Evolutionary conservation across 2,329 filamentous ascomycete species (phyloP).

Genomic region (Penicillium janthinellum): DNA sequence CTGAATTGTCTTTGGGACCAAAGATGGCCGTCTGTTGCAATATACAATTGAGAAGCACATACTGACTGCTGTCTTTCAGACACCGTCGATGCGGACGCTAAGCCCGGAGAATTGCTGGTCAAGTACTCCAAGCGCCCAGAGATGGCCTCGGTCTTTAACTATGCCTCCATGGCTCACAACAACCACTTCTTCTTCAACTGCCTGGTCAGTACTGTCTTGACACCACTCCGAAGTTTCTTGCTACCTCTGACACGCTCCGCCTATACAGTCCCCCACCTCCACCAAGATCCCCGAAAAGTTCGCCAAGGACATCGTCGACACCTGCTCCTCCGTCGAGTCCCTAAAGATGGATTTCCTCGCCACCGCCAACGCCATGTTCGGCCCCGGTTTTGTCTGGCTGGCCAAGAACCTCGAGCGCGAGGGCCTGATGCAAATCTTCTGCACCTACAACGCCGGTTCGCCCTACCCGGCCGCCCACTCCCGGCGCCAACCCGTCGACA

Average conservation of each 20-base stretch:
- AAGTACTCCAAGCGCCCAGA: constrained; percentile 76
- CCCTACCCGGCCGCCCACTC: constrained; percentile 85
- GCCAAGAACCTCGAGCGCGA: constrained; percentile 60
- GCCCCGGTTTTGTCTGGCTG: constrained; percentile 95
- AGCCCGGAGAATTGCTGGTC: constrained; percentile 69
- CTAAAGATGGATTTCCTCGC: constrained; percentile 77
- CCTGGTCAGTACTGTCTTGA: constrained; percentile 38
- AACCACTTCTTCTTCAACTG: constrained; percentile 63
- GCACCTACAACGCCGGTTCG: constrained; percentile 88
- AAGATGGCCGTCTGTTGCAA: not conserved
- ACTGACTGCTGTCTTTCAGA: constrained; percentile 48
- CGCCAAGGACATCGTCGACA: constrained; percentile 61
- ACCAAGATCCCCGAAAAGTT: constrained; percentile 61
- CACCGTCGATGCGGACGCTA: constrained; percentile 63
- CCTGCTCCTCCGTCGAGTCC: constrained; percentile 81
- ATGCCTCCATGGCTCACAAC: constrained; percentile 95
- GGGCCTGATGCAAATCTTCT: constrained; percentile 66
- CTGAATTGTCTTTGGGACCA: constrained; percentile 3
- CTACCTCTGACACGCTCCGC: constrained; percentile 15
- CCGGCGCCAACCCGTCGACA: constrained; percentile 62
- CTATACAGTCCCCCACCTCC: constrained; percentile 41
- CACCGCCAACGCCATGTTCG: constrained; percentile 89
- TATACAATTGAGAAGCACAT: not conserved
- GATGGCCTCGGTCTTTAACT: constrained; percentile 83
- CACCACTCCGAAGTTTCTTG: not conserved